Percentiles rank a stretch among this genome's conserved stretches.
Conservation (phyloP, 164 flowering plant species). For the Echeveria elegans region DNA sequence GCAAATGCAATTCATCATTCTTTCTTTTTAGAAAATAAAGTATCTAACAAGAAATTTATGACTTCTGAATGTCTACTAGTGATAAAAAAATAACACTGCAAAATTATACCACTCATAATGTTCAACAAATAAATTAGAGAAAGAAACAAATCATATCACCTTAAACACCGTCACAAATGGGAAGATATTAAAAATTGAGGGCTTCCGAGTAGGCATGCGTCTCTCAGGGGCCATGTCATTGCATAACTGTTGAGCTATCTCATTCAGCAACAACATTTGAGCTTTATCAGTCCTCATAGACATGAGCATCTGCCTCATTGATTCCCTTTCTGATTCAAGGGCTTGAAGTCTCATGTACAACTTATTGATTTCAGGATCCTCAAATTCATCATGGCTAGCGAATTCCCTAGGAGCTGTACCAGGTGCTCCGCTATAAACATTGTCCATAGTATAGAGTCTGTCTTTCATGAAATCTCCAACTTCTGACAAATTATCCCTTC, state of each 20-base stretch:
- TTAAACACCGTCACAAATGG: slow-evolving; percentile 52
- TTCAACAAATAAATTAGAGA: background rate
- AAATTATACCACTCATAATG: background rate
- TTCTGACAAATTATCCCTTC: slow-evolving; percentile 46
- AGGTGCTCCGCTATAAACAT: slow-evolving; percentile 44
- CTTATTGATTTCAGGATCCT: slow-evolving; percentile 71
- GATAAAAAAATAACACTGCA: background rate
- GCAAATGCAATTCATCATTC: too few relatives aligned
- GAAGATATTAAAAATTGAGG: slow-evolving; percentile 34
- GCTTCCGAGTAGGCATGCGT: slow-evolving; percentile 39
- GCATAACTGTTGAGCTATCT: slow-evolving; percentile 82
- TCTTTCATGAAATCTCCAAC: slow-evolving; percentile 71
- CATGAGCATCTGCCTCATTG: slow-evolving; percentile 80
- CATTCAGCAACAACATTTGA: slow-evolving; percentile 66
- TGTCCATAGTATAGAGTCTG: slow-evolving; percentile 80
- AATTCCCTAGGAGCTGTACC: slow-evolving; percentile 45
- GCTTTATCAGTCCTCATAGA: slow-evolving; percentile 94
- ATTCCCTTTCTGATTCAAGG: slow-evolving; percentile 96
- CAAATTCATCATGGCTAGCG: slow-evolving; percentile 28
- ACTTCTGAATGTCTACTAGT: background rate
- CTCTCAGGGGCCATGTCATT: slow-evolving; percentile 62
- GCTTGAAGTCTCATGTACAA: slow-evolving; percentile 81
- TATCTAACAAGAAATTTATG: background rate
- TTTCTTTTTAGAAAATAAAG: too few relatives aligned
- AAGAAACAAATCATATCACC: slow-evolving; percentile 29